Evolutionary conservation across 768 basidiomycete species (phyloP).

Genomic region (Phylloporus scabripes): DNA sequence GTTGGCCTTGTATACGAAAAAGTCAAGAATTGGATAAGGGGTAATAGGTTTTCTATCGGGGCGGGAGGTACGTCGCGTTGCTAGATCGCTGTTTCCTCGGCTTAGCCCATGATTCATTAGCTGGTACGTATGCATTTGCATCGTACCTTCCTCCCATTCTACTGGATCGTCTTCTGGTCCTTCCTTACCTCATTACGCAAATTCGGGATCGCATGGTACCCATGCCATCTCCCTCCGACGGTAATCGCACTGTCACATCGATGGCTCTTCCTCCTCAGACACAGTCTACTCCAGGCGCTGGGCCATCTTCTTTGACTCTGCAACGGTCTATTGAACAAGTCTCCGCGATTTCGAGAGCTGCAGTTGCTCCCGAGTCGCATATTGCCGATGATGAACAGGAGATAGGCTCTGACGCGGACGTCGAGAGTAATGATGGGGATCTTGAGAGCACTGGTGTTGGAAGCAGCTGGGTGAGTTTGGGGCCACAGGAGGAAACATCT

Average conservation of each 20-base stretch:
- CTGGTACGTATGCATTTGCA: conserved; percentile 62
- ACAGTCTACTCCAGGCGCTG: conserved; percentile 4
- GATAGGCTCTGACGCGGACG: conserved; percentile 58
- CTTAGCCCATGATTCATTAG: conserved; percentile 34
- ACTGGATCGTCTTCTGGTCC: conserved; percentile 58
- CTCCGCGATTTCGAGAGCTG: conserved; percentile 12
- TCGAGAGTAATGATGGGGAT: conserved; percentile 58
- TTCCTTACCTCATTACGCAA: conserved; percentile 61
- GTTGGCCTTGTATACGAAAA: conserved; percentile 38
- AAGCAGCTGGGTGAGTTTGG: conserved; percentile 69
- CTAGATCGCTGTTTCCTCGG: not conserved
- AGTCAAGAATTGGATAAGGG: conserved; percentile 52
- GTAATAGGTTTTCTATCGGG: conserved; percentile 67
- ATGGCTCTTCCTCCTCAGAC: conserved; percentile 9
- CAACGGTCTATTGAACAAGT: conserved; percentile 5
- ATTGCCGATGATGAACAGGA: conserved; percentile 31
- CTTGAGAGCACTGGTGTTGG: conserved; percentile 45
- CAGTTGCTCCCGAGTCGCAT: conserved; percentile 5
- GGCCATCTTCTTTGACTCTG: not conserved
- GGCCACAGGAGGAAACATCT: conserved; percentile 12
- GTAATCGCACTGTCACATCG: conserved; percentile 22
- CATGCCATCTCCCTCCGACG: conserved; percentile 36
- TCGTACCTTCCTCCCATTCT: conserved; percentile 62
- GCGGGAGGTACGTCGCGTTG: conserved; percentile 59
- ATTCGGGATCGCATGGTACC: conserved; percentile 58